phyloP scores from a whole-genome alignment of 768 basidiomycete genomes.

The Coprinellus micaceus region DNA sequence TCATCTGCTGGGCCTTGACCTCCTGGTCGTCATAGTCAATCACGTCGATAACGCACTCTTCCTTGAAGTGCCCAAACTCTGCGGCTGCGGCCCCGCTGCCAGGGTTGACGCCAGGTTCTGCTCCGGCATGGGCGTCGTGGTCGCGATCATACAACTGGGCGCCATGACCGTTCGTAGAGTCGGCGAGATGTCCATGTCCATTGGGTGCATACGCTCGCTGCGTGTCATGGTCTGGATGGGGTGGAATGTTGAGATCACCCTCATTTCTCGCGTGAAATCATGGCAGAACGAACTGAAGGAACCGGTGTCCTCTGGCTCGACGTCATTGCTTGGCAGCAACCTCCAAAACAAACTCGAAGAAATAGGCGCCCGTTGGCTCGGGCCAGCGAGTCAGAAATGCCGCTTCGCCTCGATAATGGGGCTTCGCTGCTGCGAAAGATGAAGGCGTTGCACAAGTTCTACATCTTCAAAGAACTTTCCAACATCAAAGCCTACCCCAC shows the following conservation, averaged over 20 bases:
- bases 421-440: too few species aligned
- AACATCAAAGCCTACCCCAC: too few species aligned
- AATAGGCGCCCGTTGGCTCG: too few species aligned
- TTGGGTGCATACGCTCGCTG: neutral
- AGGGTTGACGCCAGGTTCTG: slow-evolving; percentile 64
- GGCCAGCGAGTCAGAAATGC: too few species aligned
- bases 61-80: slow-evolving; percentile 48
- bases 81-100: slow-evolving; percentile 43
- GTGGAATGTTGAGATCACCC: neutral
- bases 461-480: too few species aligned
- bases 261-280: neutral
- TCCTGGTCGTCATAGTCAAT: slow-evolving; percentile 54
- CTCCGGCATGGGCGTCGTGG: slow-evolving; percentile 35
- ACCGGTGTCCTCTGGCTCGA: neutral
- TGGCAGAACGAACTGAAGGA: neutral
- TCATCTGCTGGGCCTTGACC: slow-evolving; percentile 40
- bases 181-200: neutral
- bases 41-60: slow-evolving; percentile 58
- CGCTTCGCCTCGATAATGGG: too few species aligned
- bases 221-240: neutral
- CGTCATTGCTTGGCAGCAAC: neutral
- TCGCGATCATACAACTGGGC: neutral
- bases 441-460: too few species aligned
- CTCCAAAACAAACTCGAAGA: neutral
- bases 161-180: neutral